phyloP scores from a whole-genome alignment of 345 rosid genomes.

The Aquilaria malaccensis region DNA sequence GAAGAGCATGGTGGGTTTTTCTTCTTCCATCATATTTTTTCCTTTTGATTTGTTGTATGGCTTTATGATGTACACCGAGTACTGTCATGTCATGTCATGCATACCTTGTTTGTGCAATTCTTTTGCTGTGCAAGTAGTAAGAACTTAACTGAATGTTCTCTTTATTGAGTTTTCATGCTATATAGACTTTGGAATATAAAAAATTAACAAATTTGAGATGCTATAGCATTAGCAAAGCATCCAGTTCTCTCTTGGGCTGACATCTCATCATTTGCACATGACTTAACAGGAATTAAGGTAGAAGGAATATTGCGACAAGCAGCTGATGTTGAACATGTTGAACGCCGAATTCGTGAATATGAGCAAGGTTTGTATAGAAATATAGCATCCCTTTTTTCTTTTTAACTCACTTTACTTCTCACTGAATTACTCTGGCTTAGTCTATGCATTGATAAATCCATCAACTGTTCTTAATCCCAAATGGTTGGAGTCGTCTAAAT shows the following conservation, averaged over 20 bases:
- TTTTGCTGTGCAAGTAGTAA: background rate
- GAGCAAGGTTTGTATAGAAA: constrained; percentile 59
- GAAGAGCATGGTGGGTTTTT: constrained; percentile 76
- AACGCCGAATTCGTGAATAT: constrained; percentile 69
- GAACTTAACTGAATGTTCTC: background rate
- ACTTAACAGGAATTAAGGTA: constrained; percentile 53
- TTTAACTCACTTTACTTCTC: background rate
- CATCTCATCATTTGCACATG: constrained; percentile 19
- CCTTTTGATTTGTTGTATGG: background rate
- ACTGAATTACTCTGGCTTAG: no score
- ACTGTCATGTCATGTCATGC: background rate
- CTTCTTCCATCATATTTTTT: background rate
- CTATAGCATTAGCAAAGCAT: no score
- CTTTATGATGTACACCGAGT: background rate
- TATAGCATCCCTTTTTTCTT: constrained; percentile 3
- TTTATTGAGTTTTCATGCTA: no score
- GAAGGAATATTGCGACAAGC: constrained; percentile 97
- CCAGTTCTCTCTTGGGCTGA: no score
- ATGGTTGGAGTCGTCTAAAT: no score
- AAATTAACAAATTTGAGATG: no score
- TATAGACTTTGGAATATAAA: no score
- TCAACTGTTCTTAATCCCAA: no score
- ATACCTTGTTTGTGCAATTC: background rate
- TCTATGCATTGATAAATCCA: no score
- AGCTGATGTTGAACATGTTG: constrained; percentile 91